A percentile compares a stretch with the other conserved stretches of the same genome.
phyloP scores from a whole-genome alignment of 345 rosid species.

The Orychophragmus violaceus region DNA sequence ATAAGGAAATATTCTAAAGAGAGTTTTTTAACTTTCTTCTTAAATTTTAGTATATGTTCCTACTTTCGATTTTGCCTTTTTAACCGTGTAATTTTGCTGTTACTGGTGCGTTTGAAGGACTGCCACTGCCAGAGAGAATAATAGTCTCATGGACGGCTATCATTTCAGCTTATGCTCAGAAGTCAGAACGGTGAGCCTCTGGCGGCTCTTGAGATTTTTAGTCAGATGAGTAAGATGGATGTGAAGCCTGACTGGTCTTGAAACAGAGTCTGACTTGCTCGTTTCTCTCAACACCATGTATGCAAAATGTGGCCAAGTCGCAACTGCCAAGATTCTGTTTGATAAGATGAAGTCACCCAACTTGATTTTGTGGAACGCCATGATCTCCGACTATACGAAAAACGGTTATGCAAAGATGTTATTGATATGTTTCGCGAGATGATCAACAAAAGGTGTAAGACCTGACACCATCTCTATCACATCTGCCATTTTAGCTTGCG shows the following conservation, averaged over 20 bases:
- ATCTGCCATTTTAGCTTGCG: slow-evolving; percentile 54
- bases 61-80: too few species aligned
- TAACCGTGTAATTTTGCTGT: too few species aligned
- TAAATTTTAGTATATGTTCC: too few species aligned
- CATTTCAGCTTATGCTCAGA: slow-evolving; percentile 59
- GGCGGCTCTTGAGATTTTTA: slow-evolving; percentile 49
- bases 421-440: slow-evolving; percentile 47
- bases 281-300: slow-evolving; percentile 65
- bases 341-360: slow-evolving; percentile 45
- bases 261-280: slow-evolving; percentile 55
- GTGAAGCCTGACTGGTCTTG: slow-evolving; percentile 57
- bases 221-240: slow-evolving; percentile 44
- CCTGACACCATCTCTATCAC: slow-evolving; percentile 53
- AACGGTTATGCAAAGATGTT: slow-evolving; percentile 64
- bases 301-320: slow-evolving; percentile 62
- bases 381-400: slow-evolving; percentile 71
- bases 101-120: slow-evolving; percentile 48
- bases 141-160: slow-evolving; percentile 71
- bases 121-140: slow-evolving; percentile 39
- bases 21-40: too few species aligned
- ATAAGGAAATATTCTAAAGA: too few species aligned
- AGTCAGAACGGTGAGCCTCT: slow-evolving; percentile 53
- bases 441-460: slow-evolving; percentile 33
- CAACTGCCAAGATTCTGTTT: slow-evolving; percentile 43
- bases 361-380: slow-evolving; percentile 61